A percentile compares a stretch with the other conserved stretches of the same genome.
These are phyloP conservation scores for Podosphaera aphanis DNA, from an alignment of 2,329 filamentous ascomycete genomes.

Conservation along the genomic window DNA sequence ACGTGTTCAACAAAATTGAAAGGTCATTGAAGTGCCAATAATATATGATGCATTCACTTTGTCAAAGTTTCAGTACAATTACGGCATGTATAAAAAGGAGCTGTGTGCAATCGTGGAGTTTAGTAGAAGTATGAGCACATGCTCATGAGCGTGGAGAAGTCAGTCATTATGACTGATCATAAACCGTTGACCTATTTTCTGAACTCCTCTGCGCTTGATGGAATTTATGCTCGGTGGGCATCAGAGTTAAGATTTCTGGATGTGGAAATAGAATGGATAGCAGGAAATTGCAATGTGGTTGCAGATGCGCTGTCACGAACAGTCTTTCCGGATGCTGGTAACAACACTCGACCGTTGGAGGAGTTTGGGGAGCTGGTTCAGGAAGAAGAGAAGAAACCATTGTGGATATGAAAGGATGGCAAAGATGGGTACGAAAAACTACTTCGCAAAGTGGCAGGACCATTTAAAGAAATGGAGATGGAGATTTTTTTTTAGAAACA, in stretches of 20 bases:
- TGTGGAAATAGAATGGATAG: background rate
- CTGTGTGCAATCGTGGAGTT: background rate
- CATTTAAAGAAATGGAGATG: too few relatives aligned
- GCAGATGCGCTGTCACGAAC: background rate
- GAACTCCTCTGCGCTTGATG: background rate
- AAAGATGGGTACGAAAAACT: background rate
- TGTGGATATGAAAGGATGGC: background rate
- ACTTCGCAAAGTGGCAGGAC: background rate
- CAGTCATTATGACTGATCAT: background rate
- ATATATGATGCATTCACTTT: slow-evolving; percentile 1
- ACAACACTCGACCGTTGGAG: background rate
- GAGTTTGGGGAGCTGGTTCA: background rate
- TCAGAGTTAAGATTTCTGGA: background rate
- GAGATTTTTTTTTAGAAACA: too few relatives aligned
- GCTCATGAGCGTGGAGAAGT: background rate
- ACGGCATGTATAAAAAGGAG: slow-evolving; percentile 1
- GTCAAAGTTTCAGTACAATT: slow-evolving; percentile 2
- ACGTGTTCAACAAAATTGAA: background rate
- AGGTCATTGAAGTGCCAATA: background rate
- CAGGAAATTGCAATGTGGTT: background rate
- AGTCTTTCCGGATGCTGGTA: background rate
- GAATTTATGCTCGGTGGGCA: slow-evolving; percentile 1
- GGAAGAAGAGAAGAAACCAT: background rate
- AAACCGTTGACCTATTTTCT: background rate
- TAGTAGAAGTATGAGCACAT: slow-evolving; percentile 3